These are phyloP conservation scores for Tetrahymena borealis DNA, from an alignment of 73 alveolate genomes.

Conservation along the genomic window DNA sequence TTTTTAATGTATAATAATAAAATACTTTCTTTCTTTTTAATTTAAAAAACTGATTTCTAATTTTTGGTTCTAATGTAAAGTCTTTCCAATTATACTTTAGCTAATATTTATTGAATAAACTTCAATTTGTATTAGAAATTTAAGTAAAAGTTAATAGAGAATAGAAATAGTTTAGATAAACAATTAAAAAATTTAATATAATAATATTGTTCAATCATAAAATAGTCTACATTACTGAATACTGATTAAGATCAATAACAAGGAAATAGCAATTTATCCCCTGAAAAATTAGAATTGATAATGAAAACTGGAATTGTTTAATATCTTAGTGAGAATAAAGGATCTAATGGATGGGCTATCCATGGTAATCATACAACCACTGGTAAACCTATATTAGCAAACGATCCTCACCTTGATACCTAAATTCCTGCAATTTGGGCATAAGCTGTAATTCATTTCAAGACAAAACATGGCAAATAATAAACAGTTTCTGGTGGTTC, in stretches of 20 bases:
- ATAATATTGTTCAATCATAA: too few species aligned
- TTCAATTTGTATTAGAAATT: too few species aligned
- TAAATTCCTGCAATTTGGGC: constrained; percentile 79
- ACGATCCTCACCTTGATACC: constrained; percentile 90
- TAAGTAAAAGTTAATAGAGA: too few species aligned
- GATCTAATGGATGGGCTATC: constrained; percentile 79
- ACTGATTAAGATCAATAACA: not conserved
- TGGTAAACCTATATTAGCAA: constrained; percentile 83
- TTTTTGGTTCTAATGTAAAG: too few species aligned
- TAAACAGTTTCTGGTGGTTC: constrained; percentile 56
- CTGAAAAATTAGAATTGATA: not conserved
- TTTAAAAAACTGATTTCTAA: not conserved
- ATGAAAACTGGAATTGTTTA: not conserved
- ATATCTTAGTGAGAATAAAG: not conserved
- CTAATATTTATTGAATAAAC: too few species aligned
- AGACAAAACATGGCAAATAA: constrained; percentile 12
- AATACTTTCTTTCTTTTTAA: not conserved
- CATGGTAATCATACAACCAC: constrained; percentile 81
- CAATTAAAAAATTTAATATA: too few species aligned
- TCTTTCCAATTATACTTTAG: too few species aligned
- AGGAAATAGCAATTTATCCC: not conserved
- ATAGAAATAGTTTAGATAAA: too few species aligned
- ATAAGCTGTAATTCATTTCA: constrained; percentile 57
- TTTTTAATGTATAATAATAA: not conserved
- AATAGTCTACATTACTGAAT: too few species aligned